Base-by-base conservation (phyloP, 306 rosid species). In the Parietaria judaica region DNA sequence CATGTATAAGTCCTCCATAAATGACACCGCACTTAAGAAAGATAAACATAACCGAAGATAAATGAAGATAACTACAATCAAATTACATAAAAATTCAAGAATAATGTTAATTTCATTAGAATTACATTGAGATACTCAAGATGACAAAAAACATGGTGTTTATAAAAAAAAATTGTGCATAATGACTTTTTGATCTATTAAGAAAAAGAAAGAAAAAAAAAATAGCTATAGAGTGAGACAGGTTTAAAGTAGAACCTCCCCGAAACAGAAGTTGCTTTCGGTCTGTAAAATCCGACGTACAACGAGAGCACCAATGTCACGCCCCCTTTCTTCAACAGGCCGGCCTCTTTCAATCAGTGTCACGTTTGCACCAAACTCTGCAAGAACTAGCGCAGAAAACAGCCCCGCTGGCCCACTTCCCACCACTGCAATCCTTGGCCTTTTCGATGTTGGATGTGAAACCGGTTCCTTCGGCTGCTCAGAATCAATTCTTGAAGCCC, bases 321-420 rank as follows among this genome's bases (percentile, higher is more conserved):
- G 88, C 58, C 98, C 98, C 74, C 98, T 80, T 72, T 80, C 88
- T 59, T 92, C 98, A 34, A 92, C 98, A 0, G 98, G 84, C 75
- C 88, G 96, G 51, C 98, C 98, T 84, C 98, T 86, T 86, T 92
- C 98, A 70, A 92, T 80, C 56, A 92, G 68, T n/a, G 98, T 88
- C 54, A 92, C 94, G 72, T 84, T 89, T 56, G 96, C 96, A 63
- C 94, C 99, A 70, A 86, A 68, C 76, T 88, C 95, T 5, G 95
- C 95, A 67, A 92, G 95, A 72, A 86, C 96, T 69, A 92, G 90
- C 54, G 95, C 58, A 52, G 96, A 85, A 68, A 92, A 88, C 17
- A 92, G 86, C 69, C 99, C 99, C 9, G 99, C 73, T 52, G 99
- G 96, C 59, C 96, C 99, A 69, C 94, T 79, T 53, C 96, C 99